phyloP scores from a whole-genome alignment of 2,329 filamentous ascomycete genomes.

The Fusarium anthophilum region DNA sequence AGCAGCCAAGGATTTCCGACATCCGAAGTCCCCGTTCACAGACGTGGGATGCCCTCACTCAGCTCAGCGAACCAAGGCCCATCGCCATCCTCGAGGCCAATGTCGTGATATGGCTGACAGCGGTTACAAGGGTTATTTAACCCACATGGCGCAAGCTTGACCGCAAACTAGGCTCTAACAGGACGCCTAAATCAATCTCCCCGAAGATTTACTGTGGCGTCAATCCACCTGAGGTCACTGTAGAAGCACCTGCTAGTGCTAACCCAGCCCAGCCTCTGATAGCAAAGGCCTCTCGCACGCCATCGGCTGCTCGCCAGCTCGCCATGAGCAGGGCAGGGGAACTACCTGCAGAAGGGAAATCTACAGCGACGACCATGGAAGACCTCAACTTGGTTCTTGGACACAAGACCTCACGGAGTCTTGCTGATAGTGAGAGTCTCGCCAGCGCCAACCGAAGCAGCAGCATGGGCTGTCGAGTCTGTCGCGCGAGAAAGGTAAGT shows the following conservation, averaged over 20 bases:
- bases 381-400: slow-evolving; percentile 19
- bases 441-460: slow-evolving; percentile 28
- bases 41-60: slow-evolving; percentile 16
- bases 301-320: slow-evolving; percentile 45
- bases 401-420: slow-evolving; percentile 30
- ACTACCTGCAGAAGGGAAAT: neutral
- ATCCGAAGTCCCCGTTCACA: slow-evolving; percentile 26
- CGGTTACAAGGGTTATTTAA: slow-evolving; percentile 30
- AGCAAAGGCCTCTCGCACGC: slow-evolving; percentile 40
- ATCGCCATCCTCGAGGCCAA: slow-evolving; percentile 37
- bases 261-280: slow-evolving; percentile 36
- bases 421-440: slow-evolving; percentile 23
- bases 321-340: slow-evolving; percentile 36
- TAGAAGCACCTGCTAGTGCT: neutral
- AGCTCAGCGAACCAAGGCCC: neutral
- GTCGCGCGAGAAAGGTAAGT: slow-evolving; percentile 53
- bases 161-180: slow-evolving; percentile 8
- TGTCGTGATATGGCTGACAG: slow-evolving; percentile 41
- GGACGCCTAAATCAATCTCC: slow-evolving; percentile 25
- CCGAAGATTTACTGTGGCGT: slow-evolving; percentile 31
- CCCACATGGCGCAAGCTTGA: slow-evolving; percentile 38
- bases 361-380: slow-evolving; percentile 12
- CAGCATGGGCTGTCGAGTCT: slow-evolving; percentile 53
- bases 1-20: slow-evolving; percentile 12
- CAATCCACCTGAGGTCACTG: slow-evolving; percentile 11